Evolutionary conservation across 306 rosid genomes (phyloP).

Genomic region (Sindora glabra): DNA sequence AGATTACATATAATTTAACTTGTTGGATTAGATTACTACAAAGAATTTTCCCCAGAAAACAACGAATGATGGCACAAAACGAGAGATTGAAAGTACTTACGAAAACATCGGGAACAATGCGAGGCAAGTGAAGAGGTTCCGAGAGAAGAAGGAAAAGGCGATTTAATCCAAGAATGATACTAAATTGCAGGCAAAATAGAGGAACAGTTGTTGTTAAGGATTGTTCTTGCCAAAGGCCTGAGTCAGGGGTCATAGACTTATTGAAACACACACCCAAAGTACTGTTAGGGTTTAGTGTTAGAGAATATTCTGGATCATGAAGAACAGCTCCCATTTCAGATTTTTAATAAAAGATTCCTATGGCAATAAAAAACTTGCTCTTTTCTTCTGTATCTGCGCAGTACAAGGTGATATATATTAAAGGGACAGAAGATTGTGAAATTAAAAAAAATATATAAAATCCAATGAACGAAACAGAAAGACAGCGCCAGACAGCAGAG

Average conservation of each 20-base stretch:
- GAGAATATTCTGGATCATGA: neutral
- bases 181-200: constrained; percentile 20
- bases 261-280: constrained; percentile 15
- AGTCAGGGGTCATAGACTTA: neutral
- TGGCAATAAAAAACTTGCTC: neutral
- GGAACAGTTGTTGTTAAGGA: constrained; percentile 11
- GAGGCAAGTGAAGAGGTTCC: constrained; percentile 11
- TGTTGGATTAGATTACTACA: too few relatives aligned
- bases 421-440: neutral
- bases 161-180: constrained; percentile 14
- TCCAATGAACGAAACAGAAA: neutral
- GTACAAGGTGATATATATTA: neutral
- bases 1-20: too few relatives aligned
- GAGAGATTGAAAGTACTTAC: constrained; percentile 20
- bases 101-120: constrained; percentile 19
- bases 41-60: too few relatives aligned
- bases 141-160: constrained; percentile 6
- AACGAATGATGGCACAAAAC: neutral
- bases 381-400: neutral
- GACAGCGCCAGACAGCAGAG: neutral
- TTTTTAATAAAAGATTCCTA: neutral
- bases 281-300: neutral
- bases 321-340: neutral
- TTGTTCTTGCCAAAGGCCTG: constrained; percentile 19
- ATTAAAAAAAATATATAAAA: too few relatives aligned